phyloP scores from a whole-genome alignment of 495 filamentous ascomycete species.

The Podospora pseudocomata region DNA sequence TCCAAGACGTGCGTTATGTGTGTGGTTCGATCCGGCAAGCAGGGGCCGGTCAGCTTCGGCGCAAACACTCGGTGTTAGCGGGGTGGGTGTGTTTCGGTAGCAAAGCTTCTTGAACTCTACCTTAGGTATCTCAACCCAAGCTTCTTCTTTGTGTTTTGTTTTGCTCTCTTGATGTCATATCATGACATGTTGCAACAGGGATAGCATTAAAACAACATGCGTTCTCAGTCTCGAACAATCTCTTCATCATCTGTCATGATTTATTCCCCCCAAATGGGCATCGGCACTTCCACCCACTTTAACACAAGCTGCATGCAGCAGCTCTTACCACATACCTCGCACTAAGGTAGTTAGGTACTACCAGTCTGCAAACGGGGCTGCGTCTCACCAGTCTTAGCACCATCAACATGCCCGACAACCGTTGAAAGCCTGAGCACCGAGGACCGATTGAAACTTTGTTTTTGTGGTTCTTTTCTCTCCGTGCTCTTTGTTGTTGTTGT shows the following conservation, averaged over 20 bases:
- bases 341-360: too few relatives aligned
- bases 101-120: not conserved
- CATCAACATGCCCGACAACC: not conserved
- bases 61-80: not conserved
- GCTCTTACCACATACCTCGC: not conserved
- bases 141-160: not conserved
- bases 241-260: not conserved
- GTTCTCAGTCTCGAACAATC: not conserved
- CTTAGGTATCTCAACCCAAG: too few relatives aligned
- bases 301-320: not conserved
- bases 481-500: too few relatives aligned
- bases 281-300: not conserved
- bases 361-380: not conserved
- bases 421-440: not conserved
- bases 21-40: not conserved
- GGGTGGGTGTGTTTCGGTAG: not conserved
- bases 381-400: not conserved
- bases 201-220: not conserved
- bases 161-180: not conserved
- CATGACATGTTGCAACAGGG: not conserved
- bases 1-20: not conserved
- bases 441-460: not conserved
- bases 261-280: not conserved
- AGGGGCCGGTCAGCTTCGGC: not conserved
- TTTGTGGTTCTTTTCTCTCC: not conserved